Conservation (phyloP, 768 basidiomycete species). For the Suillus lakei region DNA sequence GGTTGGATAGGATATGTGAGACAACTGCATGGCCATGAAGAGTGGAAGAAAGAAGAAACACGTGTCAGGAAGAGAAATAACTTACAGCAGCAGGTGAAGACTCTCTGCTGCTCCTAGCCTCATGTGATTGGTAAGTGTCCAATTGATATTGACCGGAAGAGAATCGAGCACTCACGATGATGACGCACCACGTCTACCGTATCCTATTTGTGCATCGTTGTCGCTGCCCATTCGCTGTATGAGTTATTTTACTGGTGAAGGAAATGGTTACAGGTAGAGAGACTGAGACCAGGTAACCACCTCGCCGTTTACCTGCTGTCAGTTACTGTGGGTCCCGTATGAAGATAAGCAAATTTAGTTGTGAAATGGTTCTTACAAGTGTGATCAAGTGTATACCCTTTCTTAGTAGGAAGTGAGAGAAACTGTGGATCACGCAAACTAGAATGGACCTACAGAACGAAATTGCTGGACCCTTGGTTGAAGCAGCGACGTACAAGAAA, state of each 20-base stretch:
- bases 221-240: conserved; percentile 21
- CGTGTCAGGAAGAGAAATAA: conserved; percentile 4
- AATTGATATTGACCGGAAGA: not conserved
- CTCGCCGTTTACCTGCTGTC: conserved; percentile 3
- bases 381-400: not conserved
- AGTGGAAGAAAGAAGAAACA: not conserved
- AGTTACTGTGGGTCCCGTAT: not conserved
- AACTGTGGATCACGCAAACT: not conserved
- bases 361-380: not conserved
- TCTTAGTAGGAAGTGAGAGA: not conserved
- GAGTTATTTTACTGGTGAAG: not conserved
- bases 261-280: not conserved
- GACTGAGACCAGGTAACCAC: not conserved
- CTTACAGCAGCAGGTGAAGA: conserved; percentile 55
- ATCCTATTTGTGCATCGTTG: conserved; percentile 27
- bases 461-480: not conserved
- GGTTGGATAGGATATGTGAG: conserved; percentile 4
- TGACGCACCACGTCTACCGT: conserved; percentile 43
- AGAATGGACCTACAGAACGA: conserved; percentile 3
- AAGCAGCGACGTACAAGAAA: not conserved
- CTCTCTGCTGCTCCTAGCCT: conserved; percentile 58
- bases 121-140: conserved; percentile 16
- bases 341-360: not conserved
- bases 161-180: conserved; percentile 36
- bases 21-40: not conserved